These are phyloP conservation scores for Hygrocybe punicea DNA, from an alignment of 768 basidiomycete species.

Conservation along the genomic window DNA sequence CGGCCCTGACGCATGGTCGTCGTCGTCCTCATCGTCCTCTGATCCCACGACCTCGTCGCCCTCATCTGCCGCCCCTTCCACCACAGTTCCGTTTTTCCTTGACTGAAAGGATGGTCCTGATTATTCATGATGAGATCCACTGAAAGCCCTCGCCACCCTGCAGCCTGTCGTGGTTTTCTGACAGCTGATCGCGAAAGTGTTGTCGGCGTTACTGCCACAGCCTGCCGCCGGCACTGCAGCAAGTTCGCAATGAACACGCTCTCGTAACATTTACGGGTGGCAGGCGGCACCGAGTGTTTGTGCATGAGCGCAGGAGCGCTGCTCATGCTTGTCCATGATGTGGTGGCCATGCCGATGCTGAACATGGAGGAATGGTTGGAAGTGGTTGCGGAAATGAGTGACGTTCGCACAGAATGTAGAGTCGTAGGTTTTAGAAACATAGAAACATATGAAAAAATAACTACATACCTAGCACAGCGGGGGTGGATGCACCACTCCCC, in stretches of 20 bases:
- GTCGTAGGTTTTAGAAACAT: no score
- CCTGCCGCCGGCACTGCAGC: conserved; percentile 44
- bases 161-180: conserved; percentile 52
- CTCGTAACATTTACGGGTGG: conserved; percentile 65
- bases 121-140: conserved; percentile 58
- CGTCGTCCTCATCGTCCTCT: no score
- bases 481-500: no score
- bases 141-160: conserved; percentile 72
- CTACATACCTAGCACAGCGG: no score
- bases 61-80: conserved; percentile 23
- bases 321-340: conserved; percentile 31
- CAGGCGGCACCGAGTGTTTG: conserved; percentile 47
- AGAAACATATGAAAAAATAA: no score
- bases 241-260: conserved; percentile 61
- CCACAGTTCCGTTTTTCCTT: conserved; percentile 6
- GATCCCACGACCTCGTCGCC: conserved; percentile 35
- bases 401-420: conserved; percentile 27
- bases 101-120: conserved; percentile 28
- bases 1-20: no score
- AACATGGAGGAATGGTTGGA: conserved; percentile 65
- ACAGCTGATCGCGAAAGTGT: conserved; percentile 36
- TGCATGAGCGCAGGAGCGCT: conserved; percentile 13
- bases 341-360: conserved; percentile 45
- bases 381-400: conserved; percentile 34
- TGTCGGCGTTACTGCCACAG: conserved; percentile 33